A percentile compares a stretch with the other conserved stretches of the same genome.
Conservation (phyloP, 192 early-diverging fungal genomes). For the Coemansia sp. region DNA sequence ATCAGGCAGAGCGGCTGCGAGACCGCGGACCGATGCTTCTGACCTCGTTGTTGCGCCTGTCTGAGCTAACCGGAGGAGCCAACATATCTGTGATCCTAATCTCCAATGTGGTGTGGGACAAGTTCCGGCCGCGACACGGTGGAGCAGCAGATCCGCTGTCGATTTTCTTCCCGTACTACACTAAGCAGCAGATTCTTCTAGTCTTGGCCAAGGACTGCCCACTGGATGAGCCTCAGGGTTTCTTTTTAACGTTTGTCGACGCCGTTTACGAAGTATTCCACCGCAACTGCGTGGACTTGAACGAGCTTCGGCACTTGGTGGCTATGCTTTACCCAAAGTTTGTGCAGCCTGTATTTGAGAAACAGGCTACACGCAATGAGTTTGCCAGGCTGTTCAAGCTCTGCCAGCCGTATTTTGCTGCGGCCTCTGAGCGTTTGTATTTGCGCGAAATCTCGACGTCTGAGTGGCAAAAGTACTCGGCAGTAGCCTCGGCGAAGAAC, state of each 20-base stretch:
- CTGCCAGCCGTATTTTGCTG: constrained; percentile 79
- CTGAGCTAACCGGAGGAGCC: constrained; percentile 62
- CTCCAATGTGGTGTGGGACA: constrained; percentile 73
- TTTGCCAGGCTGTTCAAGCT: constrained; percentile 74
- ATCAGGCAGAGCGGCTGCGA: constrained; percentile 80
- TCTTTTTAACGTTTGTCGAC: constrained; percentile 77
- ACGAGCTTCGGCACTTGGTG: constrained; percentile 84
- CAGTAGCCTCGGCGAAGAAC: constrained; percentile 40
- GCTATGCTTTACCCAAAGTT: constrained; percentile 85
- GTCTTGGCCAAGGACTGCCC: constrained; percentile 76
- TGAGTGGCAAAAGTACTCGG: constrained; percentile 70
- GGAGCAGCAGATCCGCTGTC: constrained; percentile 65
- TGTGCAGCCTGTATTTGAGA: constrained; percentile 79
- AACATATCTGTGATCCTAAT: constrained; percentile 74
- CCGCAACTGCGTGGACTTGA: constrained; percentile 79
- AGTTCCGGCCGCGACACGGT: constrained; percentile 71
- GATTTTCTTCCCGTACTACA: constrained; percentile 78
- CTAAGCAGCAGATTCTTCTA: constrained; percentile 66
- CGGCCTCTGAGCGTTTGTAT: constrained; percentile 84
- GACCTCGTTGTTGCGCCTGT: constrained; percentile 69
- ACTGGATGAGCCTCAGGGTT: constrained; percentile 59
- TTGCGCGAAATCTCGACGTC: constrained; percentile 88
- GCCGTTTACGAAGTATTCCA: constrained; percentile 83
- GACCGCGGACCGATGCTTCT: constrained; percentile 69
- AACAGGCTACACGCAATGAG: constrained; percentile 68